Base-by-base conservation (phyloP, 1,139 yeast species). In the Candida tropicalis region DNA sequence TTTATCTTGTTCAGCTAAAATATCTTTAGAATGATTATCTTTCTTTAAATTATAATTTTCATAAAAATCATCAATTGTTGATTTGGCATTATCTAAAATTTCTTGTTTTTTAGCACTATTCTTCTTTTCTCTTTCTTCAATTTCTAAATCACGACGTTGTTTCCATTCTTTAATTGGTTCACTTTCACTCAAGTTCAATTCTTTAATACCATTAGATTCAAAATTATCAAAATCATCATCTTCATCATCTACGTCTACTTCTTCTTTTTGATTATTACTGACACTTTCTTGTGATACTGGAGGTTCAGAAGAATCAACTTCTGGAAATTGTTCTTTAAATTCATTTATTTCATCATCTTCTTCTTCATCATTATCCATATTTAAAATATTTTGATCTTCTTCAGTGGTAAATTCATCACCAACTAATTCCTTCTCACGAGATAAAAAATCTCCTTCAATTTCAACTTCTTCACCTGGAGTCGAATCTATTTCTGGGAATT, bases 51-150 rank as follows among this genome's bases (percentile, higher is more conserved):
- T 90, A 75, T 95, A 95, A 60, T 85, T 86, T 55, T 90, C 97
- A 66, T 95, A 95, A 67, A 93, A 93, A 54, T 88, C 97, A 63
- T 93, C 97, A 58, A 91, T 83, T 42, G 93, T 84, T 60, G 82
- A 81, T 58, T 83, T 81, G n/a, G 99, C 99, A 51, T 84, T 84
- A 39, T 79, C 76, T 44, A 85, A 76, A 47, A 89, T 77, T 49
- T 84, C 91, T 37, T 74, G 72, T 62, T 87, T 81, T 61, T 82
- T 87, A 53, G 79, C 72, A 15, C 71, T 71, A 54, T 87, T 85
- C 51, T 81, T 80, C 52, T 79, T 83, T 60, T 95, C 99, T 62
- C 96, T 81, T 59, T 88, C 82, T 45, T 77, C 75, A 51, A 95
- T 85, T 61, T 91, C 97, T 49, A 84, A 73, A 43, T 83, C 87